Conservation (phyloP, 2,329 filamentous ascomycete genomes). For the Alternaria triticina region DNA sequence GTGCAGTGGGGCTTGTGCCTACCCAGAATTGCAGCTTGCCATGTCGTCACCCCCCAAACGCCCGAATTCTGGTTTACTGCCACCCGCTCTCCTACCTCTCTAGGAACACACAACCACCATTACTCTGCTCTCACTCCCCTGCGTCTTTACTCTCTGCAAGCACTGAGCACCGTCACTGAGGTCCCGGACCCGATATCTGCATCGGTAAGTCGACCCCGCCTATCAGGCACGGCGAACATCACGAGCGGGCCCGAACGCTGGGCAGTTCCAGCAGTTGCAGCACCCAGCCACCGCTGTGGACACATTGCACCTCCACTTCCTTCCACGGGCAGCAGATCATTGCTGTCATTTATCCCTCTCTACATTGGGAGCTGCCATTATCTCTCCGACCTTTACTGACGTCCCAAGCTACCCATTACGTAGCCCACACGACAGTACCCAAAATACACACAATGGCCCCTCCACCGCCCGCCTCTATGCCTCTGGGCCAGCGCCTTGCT, state of each 20-base stretch:
- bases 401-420: slow-evolving; percentile 24
- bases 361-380: slow-evolving; percentile 20
- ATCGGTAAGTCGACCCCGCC: slow-evolving; percentile 36
- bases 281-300: slow-evolving; percentile 42
- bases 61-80: slow-evolving; percentile 42
- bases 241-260: slow-evolving; percentile 38
- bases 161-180: not conserved
- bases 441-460: slow-evolving; percentile 66
- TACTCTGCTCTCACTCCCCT: slow-evolving; percentile 5
- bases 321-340: slow-evolving; percentile 22
- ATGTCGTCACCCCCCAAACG: slow-evolving; percentile 47
- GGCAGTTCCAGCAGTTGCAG: slow-evolving; percentile 6
- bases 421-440: slow-evolving; percentile 34
- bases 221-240: slow-evolving; percentile 34
- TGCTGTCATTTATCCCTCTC: slow-evolving; percentile 7
- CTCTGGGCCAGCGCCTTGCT: slow-evolving; percentile 76
- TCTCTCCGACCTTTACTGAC: slow-evolving; percentile 33
- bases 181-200: slow-evolving; percentile 19
- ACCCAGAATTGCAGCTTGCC: slow-evolving; percentile 25
- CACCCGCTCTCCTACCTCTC: slow-evolving; percentile 25
- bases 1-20: slow-evolving; percentile 30
- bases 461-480: slow-evolving; percentile 71
- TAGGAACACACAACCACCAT: slow-evolving; percentile 5
- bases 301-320: slow-evolving; percentile 42
- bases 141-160: not conserved